phyloP scores from a whole-genome alignment of 2,329 filamentous ascomycete species.

The Claviceps pazoutovae region DNA sequence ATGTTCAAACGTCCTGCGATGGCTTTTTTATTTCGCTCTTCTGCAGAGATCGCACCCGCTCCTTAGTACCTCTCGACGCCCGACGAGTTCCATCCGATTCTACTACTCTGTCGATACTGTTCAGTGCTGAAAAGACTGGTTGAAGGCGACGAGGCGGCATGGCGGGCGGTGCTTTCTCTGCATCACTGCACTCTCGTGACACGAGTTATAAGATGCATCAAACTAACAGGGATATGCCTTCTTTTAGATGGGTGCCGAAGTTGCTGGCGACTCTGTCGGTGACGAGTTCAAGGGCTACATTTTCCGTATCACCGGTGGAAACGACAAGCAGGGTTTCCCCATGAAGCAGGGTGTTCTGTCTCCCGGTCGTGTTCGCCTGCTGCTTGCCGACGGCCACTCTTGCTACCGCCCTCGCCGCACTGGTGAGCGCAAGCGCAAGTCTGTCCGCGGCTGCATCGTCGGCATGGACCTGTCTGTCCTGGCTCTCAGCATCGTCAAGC shows the following conservation, averaged over 20 bases:
- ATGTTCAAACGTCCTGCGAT: conserved; percentile 27
- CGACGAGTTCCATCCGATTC: background rate
- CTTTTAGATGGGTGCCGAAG: conserved; percentile 69
- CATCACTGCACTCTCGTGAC: too few species aligned
- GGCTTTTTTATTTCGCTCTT: background rate
- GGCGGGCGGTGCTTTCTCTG: background rate
- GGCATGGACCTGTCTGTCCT: conserved; percentile 90
- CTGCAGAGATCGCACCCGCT: background rate
- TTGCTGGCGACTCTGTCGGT: conserved; percentile 85
- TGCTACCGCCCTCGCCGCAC: conserved; percentile 98
- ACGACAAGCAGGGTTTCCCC: conserved; percentile 99
- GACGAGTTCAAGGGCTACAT: conserved; percentile 99
- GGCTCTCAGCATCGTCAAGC: conserved; percentile 92
- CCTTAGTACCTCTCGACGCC: background rate
- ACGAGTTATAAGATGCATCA: background rate
- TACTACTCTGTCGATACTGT: background rate
- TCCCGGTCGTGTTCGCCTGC: conserved; percentile 93
- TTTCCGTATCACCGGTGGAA: conserved; percentile 98
- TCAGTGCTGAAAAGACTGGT: background rate
- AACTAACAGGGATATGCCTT: conserved; percentile 19
- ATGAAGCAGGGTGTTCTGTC: conserved; percentile 99
- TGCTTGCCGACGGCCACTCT: conserved; percentile 91
- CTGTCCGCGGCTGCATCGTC: conserved; percentile 97
- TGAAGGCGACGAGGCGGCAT: background rate
- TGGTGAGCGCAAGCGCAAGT: conserved; percentile 99